Evolutionary conservation across 805 yeast species (phyloP).

Genomic region (Candida maesae): DNA sequence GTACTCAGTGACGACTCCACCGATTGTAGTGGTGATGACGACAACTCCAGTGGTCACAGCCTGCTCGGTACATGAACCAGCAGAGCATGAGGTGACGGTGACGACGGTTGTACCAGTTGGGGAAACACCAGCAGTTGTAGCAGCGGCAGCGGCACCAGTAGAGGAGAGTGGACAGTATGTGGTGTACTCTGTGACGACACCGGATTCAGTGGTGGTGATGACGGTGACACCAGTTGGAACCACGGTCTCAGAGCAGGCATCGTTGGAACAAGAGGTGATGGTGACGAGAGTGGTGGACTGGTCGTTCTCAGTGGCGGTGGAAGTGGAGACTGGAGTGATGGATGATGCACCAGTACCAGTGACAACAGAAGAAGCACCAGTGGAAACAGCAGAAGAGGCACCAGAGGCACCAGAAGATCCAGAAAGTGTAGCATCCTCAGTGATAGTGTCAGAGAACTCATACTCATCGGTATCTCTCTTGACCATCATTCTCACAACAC

Average conservation of each 20-base stretch:
- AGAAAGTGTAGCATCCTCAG: constrained; percentile 1
- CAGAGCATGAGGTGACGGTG: constrained; percentile 24
- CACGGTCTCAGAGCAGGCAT: background rate
- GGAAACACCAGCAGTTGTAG: constrained; percentile 4
- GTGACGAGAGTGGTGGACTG: constrained; percentile 6
- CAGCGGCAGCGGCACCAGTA: constrained; percentile 6
- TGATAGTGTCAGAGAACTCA: constrained; percentile 7
- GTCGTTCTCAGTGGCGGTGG: constrained; percentile 8
- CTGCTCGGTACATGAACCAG: constrained; percentile 12
- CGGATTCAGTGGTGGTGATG: background rate
- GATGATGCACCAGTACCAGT: background rate
- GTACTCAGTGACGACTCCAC: constrained; percentile 14
- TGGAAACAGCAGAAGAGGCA: background rate
- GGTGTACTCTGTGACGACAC: background rate
- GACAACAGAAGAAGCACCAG: constrained; percentile 2
- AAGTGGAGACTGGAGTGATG: constrained; percentile 5
- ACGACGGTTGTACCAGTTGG: constrained; percentile 6
- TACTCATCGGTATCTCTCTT: constrained; percentile 7
- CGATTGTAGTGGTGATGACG: constrained; percentile 29
- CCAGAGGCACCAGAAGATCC: background rate
- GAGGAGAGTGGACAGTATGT: constrained; percentile 14
- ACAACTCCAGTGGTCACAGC: constrained; percentile 27
- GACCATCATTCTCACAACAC: background rate
- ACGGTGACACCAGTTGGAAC: background rate
- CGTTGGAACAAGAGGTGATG: background rate